Percentiles rank a stretch among this genome's conserved stretches.
phyloP scores from a whole-genome alignment of 2,329 filamentous ascomycete species.

The Kalaharituber pfeilii region DNA sequence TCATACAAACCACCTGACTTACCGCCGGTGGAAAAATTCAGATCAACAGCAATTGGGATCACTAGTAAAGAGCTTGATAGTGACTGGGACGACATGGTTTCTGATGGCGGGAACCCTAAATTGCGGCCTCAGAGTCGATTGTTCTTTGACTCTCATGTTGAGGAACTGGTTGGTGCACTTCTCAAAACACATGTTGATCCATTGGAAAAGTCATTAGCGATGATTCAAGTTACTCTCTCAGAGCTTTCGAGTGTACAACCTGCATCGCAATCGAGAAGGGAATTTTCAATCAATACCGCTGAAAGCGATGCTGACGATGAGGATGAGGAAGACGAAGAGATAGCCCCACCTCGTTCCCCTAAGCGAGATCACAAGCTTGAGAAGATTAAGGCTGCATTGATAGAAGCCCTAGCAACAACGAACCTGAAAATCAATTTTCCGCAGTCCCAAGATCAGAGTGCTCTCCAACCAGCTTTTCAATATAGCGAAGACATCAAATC shows the following conservation, averaged over 20 bases:
- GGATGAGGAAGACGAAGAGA: constrained; percentile 46
- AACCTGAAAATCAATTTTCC: background rate
- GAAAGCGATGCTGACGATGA: constrained; percentile 92
- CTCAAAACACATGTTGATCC: constrained; percentile 62
- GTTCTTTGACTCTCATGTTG: constrained; percentile 85
- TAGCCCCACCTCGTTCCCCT: constrained; percentile 44
- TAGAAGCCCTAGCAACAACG: constrained; percentile 40
- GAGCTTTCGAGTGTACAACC: constrained; percentile 27
- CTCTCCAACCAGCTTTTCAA: background rate
- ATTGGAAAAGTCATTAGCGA: constrained; percentile 58
- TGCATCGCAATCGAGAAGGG: constrained; percentile 50
- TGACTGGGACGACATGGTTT: constrained; percentile 82
- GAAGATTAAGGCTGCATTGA: constrained; percentile 51
- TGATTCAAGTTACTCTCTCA: constrained; percentile 52
- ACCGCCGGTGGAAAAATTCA: constrained; percentile 10
- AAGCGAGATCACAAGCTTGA: constrained; percentile 70
- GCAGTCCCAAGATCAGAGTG: background rate
- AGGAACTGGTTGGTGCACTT: constrained; percentile 63
- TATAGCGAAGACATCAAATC: background rate
- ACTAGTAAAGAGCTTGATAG: constrained; percentile 43
- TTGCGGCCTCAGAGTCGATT: constrained; percentile 50
- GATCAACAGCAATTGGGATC: constrained; percentile 4
- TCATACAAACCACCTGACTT: constrained; percentile 8
- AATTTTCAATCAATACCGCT: constrained; percentile 27
- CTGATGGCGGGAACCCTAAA: constrained; percentile 67